These are phyloP conservation scores for Solanum tacnaense DNA, from an alignment of 257 asterid genomes.

Conservation along the genomic window DNA sequence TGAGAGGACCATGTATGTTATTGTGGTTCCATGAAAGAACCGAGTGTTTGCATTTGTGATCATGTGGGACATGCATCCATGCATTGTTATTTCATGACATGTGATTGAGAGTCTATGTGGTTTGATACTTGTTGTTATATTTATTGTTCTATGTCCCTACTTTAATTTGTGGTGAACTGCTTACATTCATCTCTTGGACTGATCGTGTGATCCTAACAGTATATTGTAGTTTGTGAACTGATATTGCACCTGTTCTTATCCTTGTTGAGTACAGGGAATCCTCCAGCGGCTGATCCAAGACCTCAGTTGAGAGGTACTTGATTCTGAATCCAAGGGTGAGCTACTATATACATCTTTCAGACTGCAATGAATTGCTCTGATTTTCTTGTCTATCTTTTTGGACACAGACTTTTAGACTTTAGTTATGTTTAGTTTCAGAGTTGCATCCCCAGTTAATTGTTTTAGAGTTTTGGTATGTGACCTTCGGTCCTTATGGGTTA, in stretches of 20 bases:
- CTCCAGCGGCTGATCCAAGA: not conserved
- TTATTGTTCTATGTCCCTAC: too few species aligned
- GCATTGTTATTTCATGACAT: not conserved
- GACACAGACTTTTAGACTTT: not conserved
- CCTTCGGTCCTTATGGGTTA: not conserved
- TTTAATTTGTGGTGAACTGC: not conserved
- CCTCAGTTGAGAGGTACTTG: not conserved
- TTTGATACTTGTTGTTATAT: not conserved
- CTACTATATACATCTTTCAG: too few species aligned
- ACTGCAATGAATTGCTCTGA: too few species aligned
- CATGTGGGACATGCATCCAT: not conserved
- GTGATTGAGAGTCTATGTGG: not conserved
- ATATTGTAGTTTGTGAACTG: too few species aligned
- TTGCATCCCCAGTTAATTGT: not conserved
- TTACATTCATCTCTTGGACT: not conserved
- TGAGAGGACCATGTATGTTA: not conserved
- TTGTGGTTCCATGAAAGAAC: not conserved
- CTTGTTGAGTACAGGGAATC: not conserved
- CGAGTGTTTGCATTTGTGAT: too few species aligned
- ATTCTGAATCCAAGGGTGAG: not conserved
- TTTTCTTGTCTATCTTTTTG: not conserved
- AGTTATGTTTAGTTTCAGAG: not conserved
- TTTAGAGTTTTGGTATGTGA: not conserved
- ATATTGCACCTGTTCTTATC: not conserved
- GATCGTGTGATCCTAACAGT: too few species aligned